Evolutionary conservation across 306 rosid species (phyloP).

Genomic region (Trifolium repens): DNA sequence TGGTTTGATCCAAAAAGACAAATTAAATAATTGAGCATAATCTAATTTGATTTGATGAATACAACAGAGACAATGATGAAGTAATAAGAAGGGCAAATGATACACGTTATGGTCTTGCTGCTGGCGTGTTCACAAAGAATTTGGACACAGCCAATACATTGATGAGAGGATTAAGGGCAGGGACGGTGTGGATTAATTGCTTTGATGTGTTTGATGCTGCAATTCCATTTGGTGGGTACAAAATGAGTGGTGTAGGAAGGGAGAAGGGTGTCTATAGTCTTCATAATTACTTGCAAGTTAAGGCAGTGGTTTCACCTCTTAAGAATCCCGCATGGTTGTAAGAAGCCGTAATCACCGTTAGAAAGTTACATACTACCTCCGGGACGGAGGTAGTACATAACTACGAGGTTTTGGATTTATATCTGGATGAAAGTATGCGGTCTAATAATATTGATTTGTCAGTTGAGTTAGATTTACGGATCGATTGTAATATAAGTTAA

Average conservation of each 20-base stretch:
- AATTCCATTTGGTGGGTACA: conserved; percentile 90
- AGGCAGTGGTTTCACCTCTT: conserved; percentile 80
- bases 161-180: neutral
- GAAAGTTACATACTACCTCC: too few relatives aligned
- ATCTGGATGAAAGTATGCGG: too few relatives aligned
- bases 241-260: conserved; percentile 88
- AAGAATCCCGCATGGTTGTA: conserved; percentile 82
- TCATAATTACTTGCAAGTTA: conserved; percentile 75
- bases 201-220: conserved; percentile 90
- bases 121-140: conserved; percentile 64
- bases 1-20: neutral
- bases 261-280: conserved; percentile 91
- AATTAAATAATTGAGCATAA: neutral
- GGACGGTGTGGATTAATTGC: conserved; percentile 82
- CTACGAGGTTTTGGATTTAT: too few relatives aligned
- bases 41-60: neutral
- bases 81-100: conserved; percentile 61
- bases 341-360: neutral
- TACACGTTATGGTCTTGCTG: conserved; percentile 62
- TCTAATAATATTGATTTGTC: too few relatives aligned
- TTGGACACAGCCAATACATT: neutral
- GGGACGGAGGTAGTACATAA: too few relatives aligned
- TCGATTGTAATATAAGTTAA: neutral
- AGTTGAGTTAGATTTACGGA: too few relatives aligned
- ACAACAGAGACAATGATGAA: conserved; percentile 54